Evolutionary conservation across 2,329 filamentous ascomycete genomes (phyloP).

Genomic region (Hypomyces rosellus): DNA sequence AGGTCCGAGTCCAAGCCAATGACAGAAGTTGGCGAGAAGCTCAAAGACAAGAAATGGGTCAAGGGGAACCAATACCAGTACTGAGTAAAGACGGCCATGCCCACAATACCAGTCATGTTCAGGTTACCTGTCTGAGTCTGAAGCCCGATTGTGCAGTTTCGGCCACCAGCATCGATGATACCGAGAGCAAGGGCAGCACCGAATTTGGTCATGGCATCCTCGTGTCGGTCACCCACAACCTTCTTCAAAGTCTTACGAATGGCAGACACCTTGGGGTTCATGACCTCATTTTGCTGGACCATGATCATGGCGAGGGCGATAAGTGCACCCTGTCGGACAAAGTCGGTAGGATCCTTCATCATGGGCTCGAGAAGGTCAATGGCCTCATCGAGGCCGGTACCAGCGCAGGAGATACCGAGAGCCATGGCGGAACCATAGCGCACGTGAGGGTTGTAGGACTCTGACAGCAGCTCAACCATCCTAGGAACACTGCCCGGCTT

Average conservation of each 20-base stretch:
- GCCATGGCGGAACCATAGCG: constrained; percentile 98
- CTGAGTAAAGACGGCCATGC: constrained; percentile 96
- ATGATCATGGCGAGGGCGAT: constrained; percentile 97
- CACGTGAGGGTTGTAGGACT: constrained; percentile 98
- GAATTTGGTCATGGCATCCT: constrained; percentile 99
- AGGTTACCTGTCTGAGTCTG: constrained; percentile 98
- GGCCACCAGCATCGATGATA: constrained; percentile 95
- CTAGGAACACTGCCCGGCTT: constrained; percentile 95
- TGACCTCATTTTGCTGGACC: constrained; percentile 97
- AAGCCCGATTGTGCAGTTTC: constrained; percentile 96
- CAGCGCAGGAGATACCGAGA: constrained; percentile 93
- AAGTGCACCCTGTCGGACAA: constrained; percentile 91
- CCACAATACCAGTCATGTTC: constrained; percentile 97
- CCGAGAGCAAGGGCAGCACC: constrained; percentile 89
- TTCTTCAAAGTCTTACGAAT: constrained; percentile 93
- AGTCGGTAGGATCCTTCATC: constrained; percentile 99
- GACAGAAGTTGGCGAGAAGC: constrained; percentile 93
- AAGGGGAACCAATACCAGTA: constrained; percentile 99
- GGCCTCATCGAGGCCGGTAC: constrained; percentile 90
- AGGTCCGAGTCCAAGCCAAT: constrained; percentile 92
- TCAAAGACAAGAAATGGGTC: constrained; percentile 92
- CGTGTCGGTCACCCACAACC: constrained; percentile 88
- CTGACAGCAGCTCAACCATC: constrained; percentile 96
- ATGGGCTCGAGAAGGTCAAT: constrained; percentile 96
- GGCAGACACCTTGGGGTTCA: constrained; percentile 91